Evolutionary conservation across 768 basidiomycete species (phyloP).

Genomic region (Termitomyces bulborhizus): DNA sequence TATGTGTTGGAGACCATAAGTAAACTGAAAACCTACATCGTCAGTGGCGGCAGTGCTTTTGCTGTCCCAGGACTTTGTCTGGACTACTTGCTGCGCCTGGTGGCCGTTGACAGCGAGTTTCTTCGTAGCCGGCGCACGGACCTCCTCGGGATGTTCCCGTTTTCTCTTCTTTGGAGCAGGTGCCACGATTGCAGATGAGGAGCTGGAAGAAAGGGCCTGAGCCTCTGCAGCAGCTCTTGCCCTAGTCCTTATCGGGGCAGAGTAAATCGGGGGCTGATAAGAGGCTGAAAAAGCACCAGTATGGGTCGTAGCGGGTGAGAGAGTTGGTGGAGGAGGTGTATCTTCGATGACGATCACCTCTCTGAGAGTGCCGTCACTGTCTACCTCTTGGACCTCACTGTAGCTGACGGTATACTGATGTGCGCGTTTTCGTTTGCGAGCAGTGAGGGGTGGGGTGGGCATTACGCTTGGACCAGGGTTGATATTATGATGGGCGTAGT

Average conservation of each 20-base stretch:
- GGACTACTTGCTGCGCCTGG: conserved; percentile 40
- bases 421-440: conserved; percentile 79
- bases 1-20: conserved; percentile 18
- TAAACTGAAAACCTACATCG: conserved; percentile 46
- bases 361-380: conserved; percentile 66
- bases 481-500: conserved; percentile 51
- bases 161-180: conserved; percentile 83
- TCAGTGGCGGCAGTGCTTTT: conserved; percentile 58
- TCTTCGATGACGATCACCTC: conserved; percentile 94
- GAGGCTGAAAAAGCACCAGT: conserved; percentile 70
- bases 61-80: conserved; percentile 62
- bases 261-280: conserved; percentile 71
- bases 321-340: conserved; percentile 79
- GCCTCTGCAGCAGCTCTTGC: conserved; percentile 86
- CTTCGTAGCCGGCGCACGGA: conserved; percentile 62
- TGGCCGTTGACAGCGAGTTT: conserved; percentile 48
- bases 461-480: conserved; percentile 56
- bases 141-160: conserved; percentile 69
- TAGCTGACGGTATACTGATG: conserved; percentile 80
- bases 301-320: conserved; percentile 69
- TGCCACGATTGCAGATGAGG: conserved; percentile 57
- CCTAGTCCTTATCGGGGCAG: conserved; percentile 75
- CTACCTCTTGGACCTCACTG: conserved; percentile 85
- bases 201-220: conserved; percentile 64
- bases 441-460: conserved; percentile 64